Base-by-base conservation (phyloP, 176 grass and related monocot species). In the Musa acuminata region DNA sequence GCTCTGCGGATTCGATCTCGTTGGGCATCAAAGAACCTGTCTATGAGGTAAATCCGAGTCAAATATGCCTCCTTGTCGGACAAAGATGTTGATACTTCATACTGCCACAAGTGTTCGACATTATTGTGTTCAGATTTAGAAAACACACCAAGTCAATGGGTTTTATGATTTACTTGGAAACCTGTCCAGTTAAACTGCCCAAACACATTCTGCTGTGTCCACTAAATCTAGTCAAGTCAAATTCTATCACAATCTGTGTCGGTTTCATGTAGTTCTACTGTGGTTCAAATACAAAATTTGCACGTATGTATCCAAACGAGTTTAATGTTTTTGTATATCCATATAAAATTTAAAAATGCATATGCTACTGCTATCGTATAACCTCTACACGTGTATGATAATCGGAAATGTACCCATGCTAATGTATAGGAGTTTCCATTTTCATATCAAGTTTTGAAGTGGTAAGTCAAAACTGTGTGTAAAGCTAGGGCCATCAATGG, bases 1-100 rank as follows among this genome's bases (percentile, higher is more conserved):
- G 49, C 2, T 83, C 88, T 21, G 71, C 77, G 49, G 95, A 98
- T 66, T 91, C 87, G 75, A 65, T 86, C 55, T 93, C 95, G 58
- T 86, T 98, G 8, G 89, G 95, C 27, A 82, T 98, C 82, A 98
- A 57, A 81, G 90, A 94, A 53, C 90, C 94, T 43, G 84, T 85
- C 49, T 98, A 98, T 78, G 95, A 93, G 90, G 94, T 97, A 80
- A 24, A 62, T 49, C 14, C 22, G 21, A 48, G 20, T 69, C 43
- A 21, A 43, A 27, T 77, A 25, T 57, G n/a, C n/a, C 68, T 27
- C 13, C 19, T 70, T 83, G 19, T 71, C 11, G 14, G 16, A n/a
- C 9, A 14, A 5, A 64, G 74, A 50, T 57, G 17, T 6, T 52
- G 3, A 26, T 8, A 26, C 52, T 79, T 73, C 24, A 49, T 64